Conservation (phyloP, 2,329 filamentous ascomycete genomes). For the Claviceps cyperi region DNA sequence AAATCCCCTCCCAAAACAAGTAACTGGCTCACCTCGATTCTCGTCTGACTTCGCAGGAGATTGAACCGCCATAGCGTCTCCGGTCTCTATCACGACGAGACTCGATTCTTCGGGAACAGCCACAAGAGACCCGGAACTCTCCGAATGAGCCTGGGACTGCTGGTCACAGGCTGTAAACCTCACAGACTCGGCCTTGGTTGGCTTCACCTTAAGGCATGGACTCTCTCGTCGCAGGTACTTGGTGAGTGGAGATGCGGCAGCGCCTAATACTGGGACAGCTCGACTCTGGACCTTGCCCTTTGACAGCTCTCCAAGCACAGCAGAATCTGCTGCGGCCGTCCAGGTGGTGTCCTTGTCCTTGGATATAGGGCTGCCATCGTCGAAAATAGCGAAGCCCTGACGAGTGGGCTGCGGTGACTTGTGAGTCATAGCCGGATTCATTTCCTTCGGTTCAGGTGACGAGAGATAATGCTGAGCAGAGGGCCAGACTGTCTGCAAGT, state of each 20-base stretch:
- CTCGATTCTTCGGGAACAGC: conserved; percentile 17
- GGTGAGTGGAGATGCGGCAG: not conserved
- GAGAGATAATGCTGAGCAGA: too few relatives aligned
- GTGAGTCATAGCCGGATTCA: not conserved
- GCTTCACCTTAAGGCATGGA: conserved; percentile 5
- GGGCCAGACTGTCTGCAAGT: not conserved
- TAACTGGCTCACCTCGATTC: not conserved
- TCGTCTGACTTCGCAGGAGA: not conserved
- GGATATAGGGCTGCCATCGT: not conserved
- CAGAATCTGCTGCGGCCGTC: not conserved
- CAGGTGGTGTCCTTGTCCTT: not conserved
- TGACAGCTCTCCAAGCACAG: conserved; percentile 5
- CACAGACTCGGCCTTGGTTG: conserved; percentile 5
- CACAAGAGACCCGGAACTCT: conserved; percentile 21
- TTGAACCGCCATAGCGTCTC: not conserved
- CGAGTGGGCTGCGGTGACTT: not conserved
- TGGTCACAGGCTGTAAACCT: conserved; percentile 13
- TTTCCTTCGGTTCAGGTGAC: too few relatives aligned
- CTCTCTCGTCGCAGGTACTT: not conserved
- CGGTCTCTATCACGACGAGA: conserved; percentile 1
- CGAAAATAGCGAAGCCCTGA: conserved; percentile 4
- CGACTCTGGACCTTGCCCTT: conserved; percentile 3
- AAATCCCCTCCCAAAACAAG: not conserved
- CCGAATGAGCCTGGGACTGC: conserved; percentile 17
- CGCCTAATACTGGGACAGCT: not conserved